Evolutionary conservation across 2,329 filamentous ascomycete genomes (phyloP).

Genomic region (Fusarium cicatricum): DNA sequence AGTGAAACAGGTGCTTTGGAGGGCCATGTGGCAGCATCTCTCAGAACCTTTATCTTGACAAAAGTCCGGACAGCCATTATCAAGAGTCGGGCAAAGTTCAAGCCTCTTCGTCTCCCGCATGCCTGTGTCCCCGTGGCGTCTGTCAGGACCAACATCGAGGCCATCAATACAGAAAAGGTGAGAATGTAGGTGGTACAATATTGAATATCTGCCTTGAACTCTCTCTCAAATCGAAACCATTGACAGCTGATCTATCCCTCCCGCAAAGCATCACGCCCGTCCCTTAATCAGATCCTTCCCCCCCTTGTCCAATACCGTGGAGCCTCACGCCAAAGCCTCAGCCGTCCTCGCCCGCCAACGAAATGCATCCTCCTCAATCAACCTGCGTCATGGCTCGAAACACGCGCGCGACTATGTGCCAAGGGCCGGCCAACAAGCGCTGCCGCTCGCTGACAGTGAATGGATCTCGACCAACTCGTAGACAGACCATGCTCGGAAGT

Average conservation of each 20-base stretch:
- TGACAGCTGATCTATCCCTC: background rate
- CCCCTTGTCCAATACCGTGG: background rate
- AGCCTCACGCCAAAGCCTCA: background rate
- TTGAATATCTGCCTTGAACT: too few species aligned
- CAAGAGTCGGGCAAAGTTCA: background rate
- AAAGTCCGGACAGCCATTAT: too few species aligned
- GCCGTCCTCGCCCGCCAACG: constrained; percentile 6
- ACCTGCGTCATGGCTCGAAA: constrained; percentile 26
- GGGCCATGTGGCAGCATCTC: background rate
- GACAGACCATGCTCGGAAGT: background rate
- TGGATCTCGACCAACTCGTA: too few species aligned
- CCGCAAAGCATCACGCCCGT: constrained; percentile 3
- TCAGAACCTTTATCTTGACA: too few species aligned
- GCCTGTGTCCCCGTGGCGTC: constrained; percentile 3
- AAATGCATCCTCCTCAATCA: constrained; percentile 26
- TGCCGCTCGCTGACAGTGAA: too few species aligned
- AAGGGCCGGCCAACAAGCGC: background rate
- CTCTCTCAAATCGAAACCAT: background rate
- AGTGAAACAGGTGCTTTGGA: background rate
- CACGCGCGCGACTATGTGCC: constrained; percentile 36
- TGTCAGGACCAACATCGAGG: background rate
- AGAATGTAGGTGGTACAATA: too few species aligned
- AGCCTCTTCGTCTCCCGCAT: constrained; percentile 8
- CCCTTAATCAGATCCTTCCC: constrained; percentile 9
- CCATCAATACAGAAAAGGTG: too few species aligned